These are phyloP conservation scores for Curvularia eragrostidis DNA, from an alignment of 2,329 filamentous ascomycete species.

Conservation along the genomic window DNA sequence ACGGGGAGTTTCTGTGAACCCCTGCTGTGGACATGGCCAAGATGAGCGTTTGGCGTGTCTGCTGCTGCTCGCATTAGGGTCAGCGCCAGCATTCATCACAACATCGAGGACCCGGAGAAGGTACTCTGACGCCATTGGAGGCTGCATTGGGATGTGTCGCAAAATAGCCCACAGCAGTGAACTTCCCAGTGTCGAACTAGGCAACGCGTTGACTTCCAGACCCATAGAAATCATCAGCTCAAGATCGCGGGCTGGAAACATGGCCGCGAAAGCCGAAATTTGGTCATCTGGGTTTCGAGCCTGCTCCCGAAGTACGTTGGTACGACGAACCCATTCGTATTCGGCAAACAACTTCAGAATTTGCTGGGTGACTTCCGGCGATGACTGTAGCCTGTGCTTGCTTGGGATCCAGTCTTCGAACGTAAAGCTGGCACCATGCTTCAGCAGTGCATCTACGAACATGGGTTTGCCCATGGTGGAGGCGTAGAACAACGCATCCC, in stretches of 20 bases:
- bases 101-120: constrained; percentile 28
- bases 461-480: constrained; percentile 32
- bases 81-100: constrained; percentile 22
- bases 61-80: constrained; percentile 30
- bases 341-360: constrained; percentile 34
- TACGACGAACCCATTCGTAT: constrained; percentile 37
- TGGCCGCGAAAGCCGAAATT: constrained; percentile 20
- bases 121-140: constrained; percentile 25
- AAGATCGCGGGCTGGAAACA: constrained; percentile 33
- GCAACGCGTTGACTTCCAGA: constrained; percentile 31
- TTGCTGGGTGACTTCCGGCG: constrained; percentile 21
- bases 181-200: constrained; percentile 21
- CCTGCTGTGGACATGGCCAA: constrained; percentile 15
- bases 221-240: constrained; percentile 34
- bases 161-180: constrained; percentile 37
- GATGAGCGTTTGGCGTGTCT: constrained; percentile 19
- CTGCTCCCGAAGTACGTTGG: constrained; percentile 26
- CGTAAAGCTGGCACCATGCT: constrained; percentile 34
- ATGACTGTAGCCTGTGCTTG: constrained; percentile 17
- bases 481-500: constrained; percentile 40
- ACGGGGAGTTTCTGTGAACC: constrained; percentile 11
- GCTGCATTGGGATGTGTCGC: constrained; percentile 24
- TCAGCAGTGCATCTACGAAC: constrained; percentile 39
- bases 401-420: constrained; percentile 36
- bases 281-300: constrained; percentile 14